phyloP scores from a whole-genome alignment of 1,284 basidiomycete genomes.

The Ganoderma lucidum region DNA sequence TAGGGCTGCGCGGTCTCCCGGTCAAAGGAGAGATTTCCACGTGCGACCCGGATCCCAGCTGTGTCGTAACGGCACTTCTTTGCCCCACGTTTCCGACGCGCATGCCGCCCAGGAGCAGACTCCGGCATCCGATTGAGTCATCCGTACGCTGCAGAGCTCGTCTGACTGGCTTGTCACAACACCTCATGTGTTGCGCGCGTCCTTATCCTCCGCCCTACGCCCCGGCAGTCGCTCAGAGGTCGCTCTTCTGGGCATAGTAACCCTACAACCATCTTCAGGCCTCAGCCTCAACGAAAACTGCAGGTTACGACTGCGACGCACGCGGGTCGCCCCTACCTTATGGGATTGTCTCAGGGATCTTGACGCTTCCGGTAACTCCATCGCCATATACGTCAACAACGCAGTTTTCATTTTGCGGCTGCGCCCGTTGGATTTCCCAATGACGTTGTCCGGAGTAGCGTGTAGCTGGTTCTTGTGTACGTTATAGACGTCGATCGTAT shows the following conservation, averaged over 20 bases:
- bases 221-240: constrained; percentile 21
- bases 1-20: constrained; percentile 9
- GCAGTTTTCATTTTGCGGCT: neutral
- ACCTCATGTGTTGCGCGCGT: constrained; percentile 30
- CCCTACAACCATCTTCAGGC: constrained; percentile 26
- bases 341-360: constrained; percentile 26
- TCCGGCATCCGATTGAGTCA: constrained; percentile 19
- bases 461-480: neutral
- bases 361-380: constrained; percentile 21
- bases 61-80: constrained; percentile 24
- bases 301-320: constrained; percentile 19
- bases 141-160: constrained; percentile 19
- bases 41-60: constrained; percentile 28
- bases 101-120: constrained; percentile 21
- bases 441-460: neutral
- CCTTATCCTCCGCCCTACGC: constrained; percentile 25
- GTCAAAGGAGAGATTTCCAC: constrained; percentile 20
- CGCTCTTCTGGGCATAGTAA: constrained; percentile 22
- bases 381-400: constrained; percentile 19
- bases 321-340: constrained; percentile 19
- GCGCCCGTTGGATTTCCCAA: constrained; percentile 2
- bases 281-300: constrained; percentile 25
- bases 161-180: constrained; percentile 18
- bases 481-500: constrained; percentile 12
- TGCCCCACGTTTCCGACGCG: constrained; percentile 13